Conservation (phyloP, 2,329 filamentous ascomycete genomes). For the Ceratocystis cacaofunesta region DNA sequence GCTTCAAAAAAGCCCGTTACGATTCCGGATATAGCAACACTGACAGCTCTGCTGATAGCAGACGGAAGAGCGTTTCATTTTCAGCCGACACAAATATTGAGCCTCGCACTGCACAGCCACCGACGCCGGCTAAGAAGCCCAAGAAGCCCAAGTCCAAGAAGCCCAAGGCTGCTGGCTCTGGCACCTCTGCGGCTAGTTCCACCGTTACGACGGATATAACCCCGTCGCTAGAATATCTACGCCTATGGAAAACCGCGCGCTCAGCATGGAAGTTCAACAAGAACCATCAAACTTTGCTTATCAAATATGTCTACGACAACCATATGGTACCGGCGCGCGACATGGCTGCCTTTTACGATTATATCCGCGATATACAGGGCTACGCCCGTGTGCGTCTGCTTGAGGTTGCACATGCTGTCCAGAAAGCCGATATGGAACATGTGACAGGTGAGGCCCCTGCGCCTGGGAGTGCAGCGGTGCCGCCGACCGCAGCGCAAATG, state of each 20-base stretch:
- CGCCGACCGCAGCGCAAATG: constrained; percentile 17
- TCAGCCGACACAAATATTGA: constrained; percentile 28
- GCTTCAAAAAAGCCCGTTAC: constrained; percentile 23
- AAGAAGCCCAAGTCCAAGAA: constrained; percentile 28
- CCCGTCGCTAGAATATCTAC: constrained; percentile 61
- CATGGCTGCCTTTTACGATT: constrained; percentile 55
- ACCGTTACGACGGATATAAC: constrained; percentile 34
- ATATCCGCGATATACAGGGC: constrained; percentile 67
- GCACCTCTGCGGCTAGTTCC: constrained; percentile 20
- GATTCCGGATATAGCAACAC: constrained; percentile 16
- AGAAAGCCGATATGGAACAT: constrained; percentile 40
- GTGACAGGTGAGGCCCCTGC: constrained; percentile 30
- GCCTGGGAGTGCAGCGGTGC: neutral
- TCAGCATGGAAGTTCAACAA: constrained; percentile 91
- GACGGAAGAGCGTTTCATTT: constrained; percentile 37
- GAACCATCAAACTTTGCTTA: constrained; percentile 68
- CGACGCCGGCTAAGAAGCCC: constrained; percentile 22
- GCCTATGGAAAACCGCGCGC: constrained; percentile 55
- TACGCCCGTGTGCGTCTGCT: constrained; percentile 53
- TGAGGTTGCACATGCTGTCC: constrained; percentile 48
- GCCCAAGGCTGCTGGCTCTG: constrained; percentile 26
- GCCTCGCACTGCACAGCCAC: constrained; percentile 19
- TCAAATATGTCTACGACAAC: constrained; percentile 67
- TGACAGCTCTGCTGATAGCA: constrained; percentile 20
- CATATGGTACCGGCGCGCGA: constrained; percentile 56